These are phyloP conservation scores for Anaeromyces robustus DNA, from an alignment of 192 early-diverging fungal genomes.

Conservation along the genomic window DNA sequence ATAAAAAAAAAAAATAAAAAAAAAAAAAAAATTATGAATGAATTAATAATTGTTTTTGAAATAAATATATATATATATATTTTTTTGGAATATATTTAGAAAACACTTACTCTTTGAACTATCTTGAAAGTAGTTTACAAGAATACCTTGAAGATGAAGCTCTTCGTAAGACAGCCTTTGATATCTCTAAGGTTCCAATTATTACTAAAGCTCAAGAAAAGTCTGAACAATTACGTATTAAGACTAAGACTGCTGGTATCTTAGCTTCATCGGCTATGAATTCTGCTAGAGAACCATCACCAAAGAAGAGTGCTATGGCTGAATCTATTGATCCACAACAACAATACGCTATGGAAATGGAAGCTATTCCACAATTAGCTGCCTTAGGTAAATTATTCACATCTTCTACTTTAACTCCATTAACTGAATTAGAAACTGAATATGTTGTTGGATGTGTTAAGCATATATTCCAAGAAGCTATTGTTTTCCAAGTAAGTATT, in stretches of 20 bases:
- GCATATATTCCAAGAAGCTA: constrained; percentile 75
- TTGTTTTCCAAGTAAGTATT: constrained; percentile 76
- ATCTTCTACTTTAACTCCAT: constrained; percentile 57
- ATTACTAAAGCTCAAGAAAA: constrained; percentile 76
- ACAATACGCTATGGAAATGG: constrained; percentile 58
- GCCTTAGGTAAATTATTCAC: constrained; percentile 76
- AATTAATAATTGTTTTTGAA: too few species aligned
- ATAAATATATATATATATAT: neutral
- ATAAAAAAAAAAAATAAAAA: too few species aligned
- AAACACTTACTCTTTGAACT: constrained; percentile 67
- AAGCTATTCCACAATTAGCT: constrained; percentile 66
- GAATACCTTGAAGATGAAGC: constrained; percentile 62
- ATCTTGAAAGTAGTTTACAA: constrained; percentile 73
- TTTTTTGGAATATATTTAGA: constrained; percentile 19
- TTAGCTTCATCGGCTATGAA: constrained; percentile 1
- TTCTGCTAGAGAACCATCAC: constrained; percentile 12
- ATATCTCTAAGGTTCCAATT: constrained; percentile 59
- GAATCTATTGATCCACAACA: constrained; percentile 40
- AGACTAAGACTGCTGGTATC: constrained; percentile 17
- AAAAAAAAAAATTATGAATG: too few species aligned
- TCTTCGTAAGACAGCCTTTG: constrained; percentile 48
- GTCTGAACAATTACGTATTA: constrained; percentile 52
- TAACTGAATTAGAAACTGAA: constrained; percentile 92
- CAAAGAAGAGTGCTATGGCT: neutral
- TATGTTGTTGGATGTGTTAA: constrained; percentile 85